Base-by-base conservation (phyloP, 2,329 filamentous ascomycete genomes). In the Chalara sp. region DNA sequence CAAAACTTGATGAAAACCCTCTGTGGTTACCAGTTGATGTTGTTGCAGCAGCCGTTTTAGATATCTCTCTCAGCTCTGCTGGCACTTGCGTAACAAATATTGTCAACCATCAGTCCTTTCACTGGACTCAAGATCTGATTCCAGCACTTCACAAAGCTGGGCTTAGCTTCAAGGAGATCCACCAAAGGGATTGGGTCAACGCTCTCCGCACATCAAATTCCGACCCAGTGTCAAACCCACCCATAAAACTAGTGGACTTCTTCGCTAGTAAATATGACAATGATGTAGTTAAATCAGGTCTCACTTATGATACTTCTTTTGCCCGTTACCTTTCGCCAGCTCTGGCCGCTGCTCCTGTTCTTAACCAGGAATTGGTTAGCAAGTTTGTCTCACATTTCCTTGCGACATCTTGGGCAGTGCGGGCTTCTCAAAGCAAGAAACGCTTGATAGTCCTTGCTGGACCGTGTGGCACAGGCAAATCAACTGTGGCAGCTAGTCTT, bases 181-280 rank as follows among this genome's bases (percentile, higher is more conserved):
- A 68, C 3, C 65, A 70, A 39, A 62, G 64, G 6, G 69, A 75
- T 48, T 78, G 75, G 75, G 61, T 78, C 13, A 54, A 63, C 5
- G 62, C 68, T 2, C 57, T 81, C 10, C 66, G 72, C 4, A 64
- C 64, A 2, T 72, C 72, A 2, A 71, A 79, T 46, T 68, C 67
- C 2, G 75, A 81, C 58, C 72, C 75, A 4, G 65, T 65, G 2
- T 63, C 62, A 52, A 80, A 78, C 55, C 76, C 76, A 0, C 75
- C 72, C 11, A 61, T 79, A 48, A 80, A 80, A 66, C 65, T 81
- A 40, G 56, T 80, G 0, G 75, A 77, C 43, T 73, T 74, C 30
- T 80, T 76, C 56, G 63, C 63, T 46, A 64, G 59, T 2, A 79
- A 79, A 58, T 80, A 80, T 54, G 72, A 74, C 45, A 70, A 72